Evolutionary conservation across 2,329 filamentous ascomycete genomes (phyloP), one percentile per base, ranked within the genome.

Genomic region (Whalleya microplaca): DNA sequence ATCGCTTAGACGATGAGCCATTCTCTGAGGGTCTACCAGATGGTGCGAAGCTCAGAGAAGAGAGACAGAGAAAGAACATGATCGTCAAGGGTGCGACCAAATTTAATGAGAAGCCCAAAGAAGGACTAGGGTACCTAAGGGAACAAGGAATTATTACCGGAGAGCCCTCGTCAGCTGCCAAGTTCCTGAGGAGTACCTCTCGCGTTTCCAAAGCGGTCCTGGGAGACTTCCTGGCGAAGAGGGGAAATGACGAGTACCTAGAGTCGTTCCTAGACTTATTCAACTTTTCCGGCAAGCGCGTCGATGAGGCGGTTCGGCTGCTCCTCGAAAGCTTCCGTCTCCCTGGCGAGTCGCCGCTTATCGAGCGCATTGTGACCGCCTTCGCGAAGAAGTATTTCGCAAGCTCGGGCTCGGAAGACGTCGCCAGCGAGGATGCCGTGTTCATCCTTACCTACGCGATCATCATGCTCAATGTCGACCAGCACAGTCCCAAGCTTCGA

Each of bases 381-480:
- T 99, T 99, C 72, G 84, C 91, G 0, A 90, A 94, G 63, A 91
- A 91, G 70, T 99, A 96, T 72, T 90, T 89, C 71, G 77, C 83
- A 8, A 85, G 84, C 56, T 85, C 84, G 5, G 82, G 85, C 21
- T 88, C 90, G 0, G 84, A 89, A 51, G 89, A 87, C 20, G 87
- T 98, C 61, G 89, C 87, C 6, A 88, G 96, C 68, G 89, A 91
- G 66, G 95, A 99, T 72, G 87, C 92, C 7, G 87, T 95, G 20
- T 99, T 91, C 68, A 86, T 99, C 46, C 79, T 99, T 49, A 94
- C 91, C 0, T 99, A 99, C 71, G 95, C 93, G 40, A 96, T 97
- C 68, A 96, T 99, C 72, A 92, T 99, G 85, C 79, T 99, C 54
- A 99, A 99, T 70, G 97, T 94, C 1, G 95, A 99, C 70, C 90